phyloP scores from a whole-genome alignment of 139 green algal genomes.

The Chlorella vulgaris region DNA sequence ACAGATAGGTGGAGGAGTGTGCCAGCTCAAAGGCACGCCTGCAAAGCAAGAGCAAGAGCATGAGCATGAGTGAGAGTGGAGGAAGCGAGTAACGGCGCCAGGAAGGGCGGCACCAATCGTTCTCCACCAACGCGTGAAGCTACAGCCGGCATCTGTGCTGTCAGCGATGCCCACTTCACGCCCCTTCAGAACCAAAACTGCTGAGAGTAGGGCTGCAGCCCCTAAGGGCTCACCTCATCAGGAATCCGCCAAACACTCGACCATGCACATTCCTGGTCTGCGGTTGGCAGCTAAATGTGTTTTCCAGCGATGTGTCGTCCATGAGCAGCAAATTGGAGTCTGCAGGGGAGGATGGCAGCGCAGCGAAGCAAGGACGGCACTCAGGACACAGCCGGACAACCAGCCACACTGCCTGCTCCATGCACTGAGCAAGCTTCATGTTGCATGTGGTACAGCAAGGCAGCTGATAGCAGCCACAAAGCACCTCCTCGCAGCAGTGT shows the following conservation, averaged over 20 bases:
- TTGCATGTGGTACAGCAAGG: not conserved
- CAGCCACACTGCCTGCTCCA: no score
- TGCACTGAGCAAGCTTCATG: no score
- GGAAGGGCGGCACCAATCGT: not conserved
- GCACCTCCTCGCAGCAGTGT: not conserved
- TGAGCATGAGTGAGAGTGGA: not conserved
- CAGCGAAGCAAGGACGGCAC: not conserved
- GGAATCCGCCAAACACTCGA: slow-evolving; percentile 87
- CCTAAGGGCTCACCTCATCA: slow-evolving; percentile 81
- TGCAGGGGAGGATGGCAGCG: slow-evolving; percentile 33
- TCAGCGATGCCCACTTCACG: no score
- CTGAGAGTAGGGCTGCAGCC: no score
- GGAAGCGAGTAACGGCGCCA: not conserved
- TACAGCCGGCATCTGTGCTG: no score
- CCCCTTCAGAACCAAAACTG: no score
- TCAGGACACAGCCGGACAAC: not conserved
- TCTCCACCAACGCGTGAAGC: no score
- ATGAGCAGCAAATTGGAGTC: slow-evolving; percentile 53
- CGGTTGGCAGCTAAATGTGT: slow-evolving; percentile 82
- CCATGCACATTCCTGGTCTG: slow-evolving; percentile 82
- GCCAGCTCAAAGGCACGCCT: slow-evolving; percentile 82
- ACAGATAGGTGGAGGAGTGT: slow-evolving; percentile 82
- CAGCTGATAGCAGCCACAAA: not conserved
- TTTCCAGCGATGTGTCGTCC: slow-evolving; percentile 60
- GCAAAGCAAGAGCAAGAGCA: no score